Conservation (phyloP, 805 yeast genomes). For the Pichia rugopelliculosa region DNA sequence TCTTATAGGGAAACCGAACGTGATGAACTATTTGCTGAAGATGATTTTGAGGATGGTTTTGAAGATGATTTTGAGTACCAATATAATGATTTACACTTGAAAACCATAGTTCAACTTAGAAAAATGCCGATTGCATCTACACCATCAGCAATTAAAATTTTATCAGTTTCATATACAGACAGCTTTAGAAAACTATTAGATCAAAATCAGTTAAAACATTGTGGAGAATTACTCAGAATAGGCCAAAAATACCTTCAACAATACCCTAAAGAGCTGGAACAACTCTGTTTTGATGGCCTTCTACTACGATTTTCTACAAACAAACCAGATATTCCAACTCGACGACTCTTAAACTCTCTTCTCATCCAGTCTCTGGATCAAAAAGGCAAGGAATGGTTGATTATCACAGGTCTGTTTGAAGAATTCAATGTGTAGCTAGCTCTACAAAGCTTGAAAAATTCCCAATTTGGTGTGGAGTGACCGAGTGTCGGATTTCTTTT, state of each 20-base stretch:
- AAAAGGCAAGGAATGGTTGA: conserved; percentile 4
- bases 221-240: neutral
- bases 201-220: neutral
- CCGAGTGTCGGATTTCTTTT: too few relatives aligned
- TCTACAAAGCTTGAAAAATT: neutral
- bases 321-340: neutral
- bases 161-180: neutral
- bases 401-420: neutral
- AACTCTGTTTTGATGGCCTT: neutral
- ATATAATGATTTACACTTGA: neutral
- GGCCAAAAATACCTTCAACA: neutral
- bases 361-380: neutral
- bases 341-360: neutral
- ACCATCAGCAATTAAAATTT: neutral
- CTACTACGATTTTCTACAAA: neutral
- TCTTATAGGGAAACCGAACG: neutral
- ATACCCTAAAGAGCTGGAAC: neutral
- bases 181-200: neutral
- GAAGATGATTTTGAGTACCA: neutral
- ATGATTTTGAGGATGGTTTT: neutral
- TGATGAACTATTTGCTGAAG: neutral
- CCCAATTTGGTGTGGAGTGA: too few relatives aligned
- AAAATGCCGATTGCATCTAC: neutral
- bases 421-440: neutral
- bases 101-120: neutral